Evolutionary conservation across 805 yeast genomes (phyloP), one percentile per base, ranked within the genome.

Genomic region (fission yeast (Schizosaccharomyces pombe)): DNA sequence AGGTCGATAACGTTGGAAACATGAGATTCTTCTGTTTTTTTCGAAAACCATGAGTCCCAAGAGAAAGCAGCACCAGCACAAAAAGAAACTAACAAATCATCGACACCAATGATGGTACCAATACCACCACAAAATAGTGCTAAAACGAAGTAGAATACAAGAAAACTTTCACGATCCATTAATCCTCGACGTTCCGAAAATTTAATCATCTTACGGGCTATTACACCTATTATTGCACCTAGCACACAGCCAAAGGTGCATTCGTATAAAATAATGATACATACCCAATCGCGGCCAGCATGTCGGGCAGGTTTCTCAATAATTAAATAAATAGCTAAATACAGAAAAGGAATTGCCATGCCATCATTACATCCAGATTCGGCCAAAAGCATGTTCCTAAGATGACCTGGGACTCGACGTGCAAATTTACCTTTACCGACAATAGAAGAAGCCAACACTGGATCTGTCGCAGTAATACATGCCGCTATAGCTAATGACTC

Each of bases 401-500:
- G 72, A 67, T 86, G 95, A n/a, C 93, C 94, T 1, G 95, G 94
- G 16, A 86, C 94, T 55, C 94, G 75, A 62, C 76, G 77, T 12
- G 95, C 94, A 64, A 86, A 86, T 63, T 84, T 83, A 59, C 94
- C 94, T 61, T 83, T 86, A 65, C 95, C 94, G 9, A 86, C 95
- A 39, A 86, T 94, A 2, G 95, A 94, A 16, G 94, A 91, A 1
- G 95, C 95, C 62, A 86, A 72, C 47, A 86, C 91, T 5, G 96
- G 96, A 67, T 86, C 96, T 0, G 96, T 87, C 1, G 95, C 95
- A 0, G 95, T 87, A 51, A 86, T 79, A 64, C 95, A 85, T 1
- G 94, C 95, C 32, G 87, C 75, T 1, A 86, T 77, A 52, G 80
- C 72, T 34, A 86, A 72, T 2, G 85, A 79, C 53, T 79, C 83